Evolutionary conservation across 1,284 basidiomycete species (phyloP), one percentile per base, ranked within the genome.

Genomic region (Tylopilus sp.): DNA sequence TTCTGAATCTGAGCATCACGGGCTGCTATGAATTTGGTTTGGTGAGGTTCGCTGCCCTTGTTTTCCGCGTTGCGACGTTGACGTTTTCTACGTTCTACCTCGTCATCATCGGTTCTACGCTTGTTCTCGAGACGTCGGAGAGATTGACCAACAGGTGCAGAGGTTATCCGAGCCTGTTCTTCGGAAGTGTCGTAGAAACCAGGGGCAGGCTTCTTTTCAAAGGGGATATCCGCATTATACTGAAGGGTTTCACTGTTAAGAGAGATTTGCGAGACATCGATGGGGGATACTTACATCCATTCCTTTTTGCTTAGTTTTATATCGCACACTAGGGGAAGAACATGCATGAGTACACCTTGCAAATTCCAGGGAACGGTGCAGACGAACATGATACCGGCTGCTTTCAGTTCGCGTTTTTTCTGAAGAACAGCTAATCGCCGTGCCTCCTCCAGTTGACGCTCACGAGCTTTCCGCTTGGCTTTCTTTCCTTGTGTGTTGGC

Each of bases 401-500:
- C 94, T 68, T 97, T 98, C 59, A 99, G 73, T 68, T 99, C 96
- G 61, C 96, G 80, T 73, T 96, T 96, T 79, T 99, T 99, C 70
- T 99, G 96, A 53, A 99, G 72, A 46, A 95, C 91, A 12, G 96
- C 95, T 40, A 99, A 74, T 21, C 96, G 80, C 46, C 95, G 79
- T 0, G 96, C 95, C 68, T 99, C 96, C 64, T 99, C 96, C 44
- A 99, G 74, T 64, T 96, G 93, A 56, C 94, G 84, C 67, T 99
- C 96, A 46, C 96, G 82, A 12, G 94, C 96, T 73, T 99, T 99
- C 59, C 96, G 85, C 72, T 99, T 99, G 2, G 96, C 96, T 72
- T 99, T 99, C 71, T 99, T 99, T 28, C 96, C 96, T 69, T 99
- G 96, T 0, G 96, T 99, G 67, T 99, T 99, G 44, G 96, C 96